Evolutionary conservation across 768 basidiomycete genomes (phyloP), one percentile per base, ranked within the genome.

Genomic region (Kwoniella sp.): DNA sequence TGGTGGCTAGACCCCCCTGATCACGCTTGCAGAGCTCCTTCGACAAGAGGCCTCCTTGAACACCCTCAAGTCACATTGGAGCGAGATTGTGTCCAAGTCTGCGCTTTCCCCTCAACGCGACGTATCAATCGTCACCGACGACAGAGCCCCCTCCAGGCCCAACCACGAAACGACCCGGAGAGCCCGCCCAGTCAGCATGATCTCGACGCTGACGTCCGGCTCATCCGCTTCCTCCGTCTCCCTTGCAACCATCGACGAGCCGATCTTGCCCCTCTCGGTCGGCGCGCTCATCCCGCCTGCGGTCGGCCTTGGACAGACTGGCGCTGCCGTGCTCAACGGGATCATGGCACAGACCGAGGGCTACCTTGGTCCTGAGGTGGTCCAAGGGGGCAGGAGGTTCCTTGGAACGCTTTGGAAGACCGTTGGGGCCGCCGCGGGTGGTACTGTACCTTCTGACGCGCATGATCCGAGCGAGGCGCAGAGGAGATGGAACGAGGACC

Each of bases 351-450:
- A 50, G 37, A 50, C 57, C 2, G 62, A 63, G 12, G 47, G 40
- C 3, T 42, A 49, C 27, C 44, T 61, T 27, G 29, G 42, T 2
- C 53, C 52, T 2, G 57, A 59, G 23, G 58, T 59, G 12, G 40
- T 65, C 4, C 50, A 62, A 48, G 62, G 58, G 5, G 63, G 65
- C 11, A 71, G 61, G 41, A 27, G 60, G 37, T 68, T 71, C 37
- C 63, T 60, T 56, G 67, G 62, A 0, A 57, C 56, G 23, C 40
- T 71, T 22, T 61, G 67, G 48, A 53, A 56, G 47, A 69, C 67
- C 15, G 65, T 69, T 19, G 55, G 57, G 9, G 67, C 67, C 0
- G 67, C 67, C 15, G 67, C 67, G 8, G 62, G 52, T 3, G 67
- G 67, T 3, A 69, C 62, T 15, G 65, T 69, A 7, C 64, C 65